phyloP scores from a whole-genome alignment of 805 yeast species.

The Lipomyces mesembrius region DNA sequence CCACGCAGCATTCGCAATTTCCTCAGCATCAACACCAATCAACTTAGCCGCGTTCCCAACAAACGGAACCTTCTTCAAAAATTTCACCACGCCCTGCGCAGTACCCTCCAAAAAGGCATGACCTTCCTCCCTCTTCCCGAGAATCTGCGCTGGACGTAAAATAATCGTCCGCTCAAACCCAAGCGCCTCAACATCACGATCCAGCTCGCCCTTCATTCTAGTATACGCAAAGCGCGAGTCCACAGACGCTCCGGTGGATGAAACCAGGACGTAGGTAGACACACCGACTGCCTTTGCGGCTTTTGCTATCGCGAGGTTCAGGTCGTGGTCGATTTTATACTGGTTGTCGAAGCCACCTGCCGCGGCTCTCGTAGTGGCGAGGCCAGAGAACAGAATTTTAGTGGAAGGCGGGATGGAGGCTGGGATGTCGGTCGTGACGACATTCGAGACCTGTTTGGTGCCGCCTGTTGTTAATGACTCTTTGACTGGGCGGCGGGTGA shows the following conservation, averaged over 20 bases:
- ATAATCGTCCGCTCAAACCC: slow-evolving; percentile 74
- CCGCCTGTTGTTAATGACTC: slow-evolving; percentile 45
- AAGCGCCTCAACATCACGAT: slow-evolving; percentile 64
- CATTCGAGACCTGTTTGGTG: slow-evolving; percentile 56
- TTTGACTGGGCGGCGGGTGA: slow-evolving; percentile 27
- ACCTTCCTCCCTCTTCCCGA: slow-evolving; percentile 44
- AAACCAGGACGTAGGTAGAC: slow-evolving; percentile 67
- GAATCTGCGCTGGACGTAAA: slow-evolving; percentile 72
- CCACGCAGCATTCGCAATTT: slow-evolving; percentile 64
- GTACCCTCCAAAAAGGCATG: slow-evolving; percentile 24
- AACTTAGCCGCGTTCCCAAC: slow-evolving; percentile 4
- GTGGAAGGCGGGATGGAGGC: slow-evolving; percentile 41
- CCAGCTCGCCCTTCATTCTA: slow-evolving; percentile 75
- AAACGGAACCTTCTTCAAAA: slow-evolving; percentile 22
- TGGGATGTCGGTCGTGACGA: slow-evolving; percentile 40
- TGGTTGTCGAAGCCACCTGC: slow-evolving; percentile 79
- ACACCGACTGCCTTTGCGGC: slow-evolving; percentile 74
- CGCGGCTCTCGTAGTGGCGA: slow-evolving; percentile 71
- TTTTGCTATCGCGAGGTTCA: slow-evolving; percentile 68
- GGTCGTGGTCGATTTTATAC: slow-evolving; percentile 72
- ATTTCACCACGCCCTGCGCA: slow-evolving; percentile 16
- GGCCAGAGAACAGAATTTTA: slow-evolving; percentile 57
- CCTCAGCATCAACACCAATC: slow-evolving; percentile 63
- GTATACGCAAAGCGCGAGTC: slow-evolving; percentile 64
- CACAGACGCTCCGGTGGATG: slow-evolving; percentile 66